Percentiles rank a stretch among this genome's conserved stretches.
phyloP scores from a whole-genome alignment of 257 asterid genomes.

The Leonotis leonurus region DNA sequence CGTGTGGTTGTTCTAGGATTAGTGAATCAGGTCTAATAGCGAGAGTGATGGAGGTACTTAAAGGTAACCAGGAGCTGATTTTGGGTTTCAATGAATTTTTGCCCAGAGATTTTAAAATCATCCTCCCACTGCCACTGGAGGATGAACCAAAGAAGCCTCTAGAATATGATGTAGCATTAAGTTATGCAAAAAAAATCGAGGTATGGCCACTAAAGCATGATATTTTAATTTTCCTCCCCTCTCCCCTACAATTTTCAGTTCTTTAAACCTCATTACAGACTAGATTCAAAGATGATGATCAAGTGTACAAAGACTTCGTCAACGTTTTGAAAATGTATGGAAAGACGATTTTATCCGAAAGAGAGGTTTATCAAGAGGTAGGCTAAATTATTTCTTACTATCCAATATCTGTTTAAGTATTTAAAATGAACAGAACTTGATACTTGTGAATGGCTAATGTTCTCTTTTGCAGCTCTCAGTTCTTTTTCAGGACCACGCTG shows the following conservation, averaged over 20 bases:
- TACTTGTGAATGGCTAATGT: constrained; percentile 8
- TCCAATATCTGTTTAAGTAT: constrained; percentile 13
- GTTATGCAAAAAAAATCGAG: constrained; percentile 81
- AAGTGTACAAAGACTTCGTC: constrained; percentile 82
- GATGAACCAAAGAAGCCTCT: constrained; percentile 74
- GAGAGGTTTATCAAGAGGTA: constrained; percentile 86
- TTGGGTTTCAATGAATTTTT: constrained; percentile 91
- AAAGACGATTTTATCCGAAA: constrained; percentile 56
- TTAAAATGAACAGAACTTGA: constrained; percentile 6
- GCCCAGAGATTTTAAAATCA: constrained; percentile 77
- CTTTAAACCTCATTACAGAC: constrained; percentile 46
- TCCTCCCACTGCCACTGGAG: constrained; percentile 55
- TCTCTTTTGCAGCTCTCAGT: constrained; percentile 60
- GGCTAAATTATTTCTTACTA: constrained; percentile 12
- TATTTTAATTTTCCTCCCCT: too few species aligned
- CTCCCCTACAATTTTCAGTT: constrained; percentile 1
- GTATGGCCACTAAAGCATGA: constrained; percentile 33
- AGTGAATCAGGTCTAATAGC: constrained; percentile 57
- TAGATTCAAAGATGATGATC: constrained; percentile 80
- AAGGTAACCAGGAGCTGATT: constrained; percentile 70
- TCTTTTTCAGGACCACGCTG: constrained; percentile 75
- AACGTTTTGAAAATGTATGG: constrained; percentile 80
- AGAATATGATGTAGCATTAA: constrained; percentile 69
- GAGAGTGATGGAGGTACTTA: constrained; percentile 78
- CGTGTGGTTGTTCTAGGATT: constrained; percentile 38